Evolutionary conservation across 2,329 filamentous ascomycete genomes (phyloP), one percentile per base, ranked within the genome.

Genomic region (Exophiala aquamarina): DNA sequence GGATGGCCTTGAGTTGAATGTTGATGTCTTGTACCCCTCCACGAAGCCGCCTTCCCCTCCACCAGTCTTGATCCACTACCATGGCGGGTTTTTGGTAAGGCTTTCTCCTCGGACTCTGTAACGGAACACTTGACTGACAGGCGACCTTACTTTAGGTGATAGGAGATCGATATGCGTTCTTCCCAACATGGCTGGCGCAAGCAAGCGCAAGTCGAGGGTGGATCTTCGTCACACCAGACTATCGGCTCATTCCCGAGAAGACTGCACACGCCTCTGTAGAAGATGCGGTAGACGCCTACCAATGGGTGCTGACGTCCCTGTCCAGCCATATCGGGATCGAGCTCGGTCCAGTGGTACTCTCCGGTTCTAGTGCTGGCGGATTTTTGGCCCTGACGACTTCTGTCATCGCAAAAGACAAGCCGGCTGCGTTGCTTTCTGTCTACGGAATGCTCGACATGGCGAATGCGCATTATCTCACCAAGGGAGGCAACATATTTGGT

Each of bases 141-240:
- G n/a, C 23, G 23, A 26, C 23, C 11, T 26, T 6, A 37, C 10
- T 7, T 34, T 6, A 37, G 35, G 14, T 37, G 13, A 19, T 37
- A 37, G 35, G 35, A 7, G 14, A 37, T 37, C 35, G 35, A 37
- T 37, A 20, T 15, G 21, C 17, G 13, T 37, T 37, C 9, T 21
- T 37, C 11, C 35, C 35, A n/a, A 5, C n/a, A 4, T 37, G 35
- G 35, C 35, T 37, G 4, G 17, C 19, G 13, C 7, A 21, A 13
- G 18, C 35, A 4, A 20, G 35, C 17, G 17, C 11, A 3, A 17
- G 14, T 4, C 18, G 35, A 37, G 17, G 17, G 5, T 37, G 35
- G 35, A 37, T 37, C 17, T 37, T 37, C 35, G 35, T 37, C 35
- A 37, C 35, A 20, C 35, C 35, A 5, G 35, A 37, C 21, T 37